Conservation (phyloP, 768 basidiomycete species). For the Mycena galericulata region DNA sequence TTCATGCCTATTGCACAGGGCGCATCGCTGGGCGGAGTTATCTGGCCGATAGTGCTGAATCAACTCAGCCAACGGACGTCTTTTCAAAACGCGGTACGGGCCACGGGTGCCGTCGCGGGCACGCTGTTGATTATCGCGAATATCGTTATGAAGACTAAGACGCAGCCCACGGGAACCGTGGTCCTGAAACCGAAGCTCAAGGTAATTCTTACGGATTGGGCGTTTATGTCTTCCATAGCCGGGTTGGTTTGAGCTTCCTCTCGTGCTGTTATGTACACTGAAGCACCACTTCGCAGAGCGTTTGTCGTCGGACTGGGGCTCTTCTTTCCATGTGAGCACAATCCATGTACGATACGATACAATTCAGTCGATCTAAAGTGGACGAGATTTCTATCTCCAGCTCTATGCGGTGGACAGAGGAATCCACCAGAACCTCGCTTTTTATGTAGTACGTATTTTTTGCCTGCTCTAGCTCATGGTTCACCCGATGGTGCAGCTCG, state of each 20-base stretch:
- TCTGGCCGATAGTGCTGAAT: slow-evolving; percentile 29
- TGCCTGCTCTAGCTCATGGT: not conserved
- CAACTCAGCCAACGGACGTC: slow-evolving; percentile 22
- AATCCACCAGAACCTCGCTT: slow-evolving; percentile 14
- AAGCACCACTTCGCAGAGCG: slow-evolving; percentile 13
- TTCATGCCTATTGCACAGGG: slow-evolving; percentile 3
- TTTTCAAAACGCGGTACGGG: slow-evolving; percentile 23
- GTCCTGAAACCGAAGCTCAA: slow-evolving; percentile 24
- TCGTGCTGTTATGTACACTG: slow-evolving; percentile 3
- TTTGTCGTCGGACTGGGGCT: slow-evolving; percentile 31
- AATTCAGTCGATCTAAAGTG: not conserved
- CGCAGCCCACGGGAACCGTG: slow-evolving; percentile 9
- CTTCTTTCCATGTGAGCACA: slow-evolving; percentile 23
- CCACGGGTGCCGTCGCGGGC: slow-evolving; percentile 20
- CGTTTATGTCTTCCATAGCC: slow-evolving; percentile 29
- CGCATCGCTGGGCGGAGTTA: slow-evolving; percentile 27
- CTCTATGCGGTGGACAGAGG: slow-evolving; percentile 25
- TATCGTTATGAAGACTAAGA: slow-evolving; percentile 23
- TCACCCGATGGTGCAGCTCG: slow-evolving; percentile 5
- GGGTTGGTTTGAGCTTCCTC: slow-evolving; percentile 16
- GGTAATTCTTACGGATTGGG: slow-evolving; percentile 29
- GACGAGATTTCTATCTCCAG: slow-evolving; percentile 24
- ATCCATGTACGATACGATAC: not conserved
- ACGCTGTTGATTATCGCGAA: slow-evolving; percentile 17
- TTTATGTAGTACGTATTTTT: slow-evolving; percentile 29